Conservation (phyloP, 2,329 filamentous ascomycete genomes). For the Stromatinia cepivora region DNA sequence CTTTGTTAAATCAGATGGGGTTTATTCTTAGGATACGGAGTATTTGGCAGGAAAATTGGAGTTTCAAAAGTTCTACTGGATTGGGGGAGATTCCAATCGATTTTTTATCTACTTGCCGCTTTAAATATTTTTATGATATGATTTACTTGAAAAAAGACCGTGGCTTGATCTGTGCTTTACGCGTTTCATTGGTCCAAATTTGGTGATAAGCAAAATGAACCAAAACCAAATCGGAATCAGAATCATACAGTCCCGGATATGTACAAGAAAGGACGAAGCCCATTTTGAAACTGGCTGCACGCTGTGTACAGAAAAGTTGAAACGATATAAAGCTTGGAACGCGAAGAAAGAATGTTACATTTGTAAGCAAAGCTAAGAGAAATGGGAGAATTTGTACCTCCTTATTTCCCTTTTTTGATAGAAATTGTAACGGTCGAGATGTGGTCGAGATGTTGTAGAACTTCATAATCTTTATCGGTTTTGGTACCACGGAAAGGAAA, state of each 20-base stretch:
- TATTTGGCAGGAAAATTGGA: not conserved
- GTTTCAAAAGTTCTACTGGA: not conserved
- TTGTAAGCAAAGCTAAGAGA: not conserved
- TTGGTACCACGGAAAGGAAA: not conserved
- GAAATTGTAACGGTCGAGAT: not conserved
- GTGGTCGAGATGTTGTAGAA: not conserved
- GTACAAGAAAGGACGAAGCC: not conserved
- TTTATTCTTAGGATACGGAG: not conserved
- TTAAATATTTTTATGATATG: not conserved
- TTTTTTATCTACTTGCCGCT: not conserved
- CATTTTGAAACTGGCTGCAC: not conserved
- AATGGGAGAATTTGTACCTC: not conserved
- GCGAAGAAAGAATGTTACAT: not conserved
- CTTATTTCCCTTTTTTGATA: not conserved
- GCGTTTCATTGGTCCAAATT: not conserved
- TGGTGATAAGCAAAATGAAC: constrained; percentile 1
- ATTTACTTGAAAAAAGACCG: not conserved
- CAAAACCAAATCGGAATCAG: not conserved
- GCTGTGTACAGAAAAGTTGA: not conserved
- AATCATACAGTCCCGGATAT: not conserved
- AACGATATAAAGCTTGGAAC: not conserved
- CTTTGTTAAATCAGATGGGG: not conserved
- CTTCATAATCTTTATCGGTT: not conserved
- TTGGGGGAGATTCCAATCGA: not conserved
- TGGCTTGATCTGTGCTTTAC: not conserved